A percentile compares a stretch with the other conserved stretches of the same genome.
Evolutionary conservation across 129 eudicot species (phyloP).

Genomic region (Tagetes patula): DNA sequence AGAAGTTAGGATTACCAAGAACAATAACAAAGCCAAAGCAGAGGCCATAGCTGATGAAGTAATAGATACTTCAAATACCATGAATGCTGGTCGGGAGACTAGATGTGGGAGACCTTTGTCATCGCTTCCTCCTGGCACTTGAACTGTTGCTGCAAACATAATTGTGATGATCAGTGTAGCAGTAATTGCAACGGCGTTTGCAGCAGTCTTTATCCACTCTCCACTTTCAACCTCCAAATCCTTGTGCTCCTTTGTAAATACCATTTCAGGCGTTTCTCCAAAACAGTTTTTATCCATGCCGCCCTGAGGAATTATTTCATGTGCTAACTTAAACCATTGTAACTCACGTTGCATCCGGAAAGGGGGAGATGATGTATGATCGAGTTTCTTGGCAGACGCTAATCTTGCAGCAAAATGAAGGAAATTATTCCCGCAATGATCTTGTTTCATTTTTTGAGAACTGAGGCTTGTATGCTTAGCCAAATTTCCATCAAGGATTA

Average conservation of each 20-base stretch:
- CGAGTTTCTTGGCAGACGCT: not conserved
- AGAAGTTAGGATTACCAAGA: not conserved
- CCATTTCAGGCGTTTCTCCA: constrained; percentile 17
- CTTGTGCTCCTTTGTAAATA: constrained; percentile 1
- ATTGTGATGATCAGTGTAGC: not conserved
- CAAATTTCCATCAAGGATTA: not conserved
- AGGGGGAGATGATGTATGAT: not conserved
- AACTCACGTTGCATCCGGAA: not conserved
- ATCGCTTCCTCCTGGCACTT: not conserved
- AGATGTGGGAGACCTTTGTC: not conserved
- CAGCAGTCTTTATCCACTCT: not conserved
- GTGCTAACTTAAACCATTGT: constrained; percentile 6
- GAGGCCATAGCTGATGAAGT: not conserved
- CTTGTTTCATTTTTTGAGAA: not conserved
- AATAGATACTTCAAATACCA: not conserved
- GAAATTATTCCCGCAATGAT: not conserved
- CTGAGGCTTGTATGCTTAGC: not conserved
- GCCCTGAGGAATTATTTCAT: not conserved
- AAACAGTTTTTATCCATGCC: not conserved
- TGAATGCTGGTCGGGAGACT: not conserved
- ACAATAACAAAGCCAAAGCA: not conserved
- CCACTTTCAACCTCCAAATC: not conserved
- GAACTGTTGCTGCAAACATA: not conserved
- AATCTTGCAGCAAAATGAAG: constrained; percentile 13
- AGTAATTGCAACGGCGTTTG: not conserved